A percentile compares a stretch with the other conserved stretches of the same genome.
Evolutionary conservation across 768 basidiomycete species (phyloP).

Genomic region (Xerocomus brunneocitrinus): DNA sequence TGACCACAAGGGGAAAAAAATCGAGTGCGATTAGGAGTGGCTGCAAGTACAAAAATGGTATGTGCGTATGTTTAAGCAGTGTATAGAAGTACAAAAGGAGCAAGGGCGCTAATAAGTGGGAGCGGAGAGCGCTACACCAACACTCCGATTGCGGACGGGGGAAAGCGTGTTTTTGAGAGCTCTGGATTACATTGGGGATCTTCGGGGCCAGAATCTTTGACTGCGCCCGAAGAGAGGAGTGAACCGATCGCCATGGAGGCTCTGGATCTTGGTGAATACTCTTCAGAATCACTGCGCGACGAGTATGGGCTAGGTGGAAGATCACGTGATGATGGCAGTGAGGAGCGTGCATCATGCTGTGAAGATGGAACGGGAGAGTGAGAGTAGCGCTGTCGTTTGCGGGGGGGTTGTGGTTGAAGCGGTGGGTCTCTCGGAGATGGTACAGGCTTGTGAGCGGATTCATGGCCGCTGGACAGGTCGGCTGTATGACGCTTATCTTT

Average conservation of each 20-base stretch:
- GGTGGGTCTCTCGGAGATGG: constrained; percentile 25
- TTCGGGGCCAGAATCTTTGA: constrained; percentile 25
- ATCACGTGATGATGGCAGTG: constrained; percentile 40
- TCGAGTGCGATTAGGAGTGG: constrained; percentile 16
- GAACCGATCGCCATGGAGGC: constrained; percentile 81
- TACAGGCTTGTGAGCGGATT: constrained; percentile 7
- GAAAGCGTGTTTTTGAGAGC: constrained; percentile 14
- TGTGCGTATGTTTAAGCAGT: constrained; percentile 16
- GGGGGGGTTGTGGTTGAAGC: constrained; percentile 39
- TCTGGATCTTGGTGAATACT: constrained; percentile 66
- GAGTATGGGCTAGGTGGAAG: constrained; percentile 73
- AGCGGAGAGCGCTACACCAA: constrained; percentile 11
- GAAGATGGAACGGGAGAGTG: constrained; percentile 48
- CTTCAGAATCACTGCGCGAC: constrained; percentile 61
- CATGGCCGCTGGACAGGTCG: constrained; percentile 17
- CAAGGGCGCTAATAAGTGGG: constrained; percentile 15
- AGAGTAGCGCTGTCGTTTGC: constrained; percentile 63
- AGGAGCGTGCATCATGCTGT: constrained; percentile 30
- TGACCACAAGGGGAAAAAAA: constrained; percentile 6
- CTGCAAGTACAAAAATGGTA: constrained; percentile 17
- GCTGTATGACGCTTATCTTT: constrained; percentile 18
- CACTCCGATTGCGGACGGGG: constrained; percentile 20
- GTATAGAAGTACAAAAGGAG: constrained; percentile 23
- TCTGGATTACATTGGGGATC: constrained; percentile 23
- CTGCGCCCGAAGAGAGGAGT: constrained; percentile 49